A percentile compares a stretch with the other conserved stretches of the same genome.
These are phyloP conservation scores for Tilletia indica DNA, from an alignment of 1,284 basidiomycete species.

Conservation along the genomic window DNA sequence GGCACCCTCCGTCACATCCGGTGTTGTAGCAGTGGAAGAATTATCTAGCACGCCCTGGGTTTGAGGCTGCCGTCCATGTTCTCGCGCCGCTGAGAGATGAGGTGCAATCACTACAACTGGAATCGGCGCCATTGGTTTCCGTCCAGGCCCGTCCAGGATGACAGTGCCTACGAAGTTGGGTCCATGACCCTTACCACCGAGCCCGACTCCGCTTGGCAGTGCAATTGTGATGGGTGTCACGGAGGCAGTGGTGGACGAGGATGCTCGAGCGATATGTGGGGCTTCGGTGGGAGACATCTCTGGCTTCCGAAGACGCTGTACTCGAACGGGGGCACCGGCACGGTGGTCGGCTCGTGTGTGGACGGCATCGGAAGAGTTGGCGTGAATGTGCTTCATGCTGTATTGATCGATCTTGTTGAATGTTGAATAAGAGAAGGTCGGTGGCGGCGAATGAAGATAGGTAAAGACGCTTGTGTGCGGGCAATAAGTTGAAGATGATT, in stretches of 20 bases:
- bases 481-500: too few relatives aligned
- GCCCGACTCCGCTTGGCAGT: not conserved
- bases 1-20: not conserved
- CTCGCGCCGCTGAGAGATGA: not conserved
- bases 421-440: too few relatives aligned
- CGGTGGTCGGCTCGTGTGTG: not conserved
- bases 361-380: too few relatives aligned
- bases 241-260: not conserved
- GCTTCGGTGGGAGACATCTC: not conserved
- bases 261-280: not conserved
- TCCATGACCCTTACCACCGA: constrained; percentile 1
- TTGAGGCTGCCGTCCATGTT: not conserved
- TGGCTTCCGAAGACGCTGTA: not conserved
- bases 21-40: not conserved
- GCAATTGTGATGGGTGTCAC: constrained; percentile 7
- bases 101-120: not conserved
- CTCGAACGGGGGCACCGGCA: not conserved
- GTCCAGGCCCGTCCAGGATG: constrained; percentile 1
- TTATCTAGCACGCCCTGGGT: not conserved
- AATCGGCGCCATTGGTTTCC: constrained; percentile 5
- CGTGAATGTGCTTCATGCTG: too few relatives aligned
- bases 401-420: too few relatives aligned
- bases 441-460: too few relatives aligned
- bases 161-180: constrained; percentile 6
- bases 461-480: too few relatives aligned